Evolutionary conservation across 164 flowering plant genomes (phyloP).

Genomic region (Litsea cubeba): DNA sequence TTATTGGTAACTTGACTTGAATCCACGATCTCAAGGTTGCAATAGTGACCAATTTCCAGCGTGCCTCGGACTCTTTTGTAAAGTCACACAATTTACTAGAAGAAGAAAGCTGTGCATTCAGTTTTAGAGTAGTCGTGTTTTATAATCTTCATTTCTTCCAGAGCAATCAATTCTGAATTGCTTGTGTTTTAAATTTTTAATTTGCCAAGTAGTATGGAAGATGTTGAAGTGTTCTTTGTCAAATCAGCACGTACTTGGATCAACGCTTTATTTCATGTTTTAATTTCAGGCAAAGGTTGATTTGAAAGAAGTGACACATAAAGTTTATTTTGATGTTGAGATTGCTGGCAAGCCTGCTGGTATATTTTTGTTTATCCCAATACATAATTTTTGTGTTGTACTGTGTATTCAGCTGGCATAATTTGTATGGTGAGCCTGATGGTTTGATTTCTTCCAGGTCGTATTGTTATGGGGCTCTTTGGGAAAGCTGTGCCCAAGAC

Average conservation of each 20-base stretch:
- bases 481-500: slow-evolving; percentile 90
- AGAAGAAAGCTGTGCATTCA: not conserved
- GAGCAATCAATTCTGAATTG: not conserved
- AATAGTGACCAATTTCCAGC: no score
- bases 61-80: no score
- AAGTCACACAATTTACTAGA: not conserved
- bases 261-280: not conserved
- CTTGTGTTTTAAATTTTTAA: not conserved
- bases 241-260: no score
- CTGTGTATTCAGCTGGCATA: not conserved
- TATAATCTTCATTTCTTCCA: not conserved
- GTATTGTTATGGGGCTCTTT: slow-evolving; percentile 79
- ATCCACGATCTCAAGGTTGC: no score
- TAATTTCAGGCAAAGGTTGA: slow-evolving; percentile 50
- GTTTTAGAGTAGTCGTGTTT: no score
- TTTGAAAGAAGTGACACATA: slow-evolving; percentile 68
- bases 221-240: no score
- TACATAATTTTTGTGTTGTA: not conserved
- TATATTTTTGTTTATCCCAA: slow-evolving; percentile 21
- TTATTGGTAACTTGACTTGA: no score
- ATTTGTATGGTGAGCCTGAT: no score
- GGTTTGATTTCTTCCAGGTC: slow-evolving; percentile 42
- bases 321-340: slow-evolving; percentile 81
- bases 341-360: slow-evolving; percentile 84
- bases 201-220: not conserved